Conservation (phyloP, 2,329 filamentous ascomycete genomes). For the Talaromyces marneffei region DNA sequence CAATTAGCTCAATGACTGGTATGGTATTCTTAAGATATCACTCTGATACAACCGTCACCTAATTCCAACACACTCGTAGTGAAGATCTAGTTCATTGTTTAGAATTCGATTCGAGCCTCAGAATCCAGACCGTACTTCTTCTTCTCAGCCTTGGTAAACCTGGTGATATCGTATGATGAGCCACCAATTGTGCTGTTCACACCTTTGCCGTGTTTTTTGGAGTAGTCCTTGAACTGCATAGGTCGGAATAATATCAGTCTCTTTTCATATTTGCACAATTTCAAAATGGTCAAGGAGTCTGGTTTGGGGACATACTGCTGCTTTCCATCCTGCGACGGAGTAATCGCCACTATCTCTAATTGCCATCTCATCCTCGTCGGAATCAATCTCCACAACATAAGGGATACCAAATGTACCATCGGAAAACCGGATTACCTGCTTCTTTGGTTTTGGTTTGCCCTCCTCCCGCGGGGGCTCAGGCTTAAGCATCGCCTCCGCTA, state of each 20-base stretch:
- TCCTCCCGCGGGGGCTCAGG: background rate
- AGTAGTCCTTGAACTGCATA: conserved; percentile 8
- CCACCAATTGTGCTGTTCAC: background rate
- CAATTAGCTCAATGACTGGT: too few relatives aligned
- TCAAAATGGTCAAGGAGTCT: background rate
- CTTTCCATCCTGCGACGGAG: conserved; percentile 9
- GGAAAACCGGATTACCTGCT: background rate
- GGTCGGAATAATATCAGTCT: background rate
- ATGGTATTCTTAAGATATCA: background rate
- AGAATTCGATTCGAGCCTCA: background rate
- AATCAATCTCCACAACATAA: background rate
- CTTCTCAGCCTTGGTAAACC: background rate
- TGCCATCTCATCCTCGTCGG: conserved; percentile 1
- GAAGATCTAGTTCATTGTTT: background rate
- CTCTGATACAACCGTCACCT: too few relatives aligned
- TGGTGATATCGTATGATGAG: conserved; percentile 6
- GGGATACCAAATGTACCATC: background rate
- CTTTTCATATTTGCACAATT: background rate
- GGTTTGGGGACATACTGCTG: background rate
- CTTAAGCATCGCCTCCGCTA: background rate
- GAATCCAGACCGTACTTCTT: background rate
- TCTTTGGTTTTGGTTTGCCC: background rate
- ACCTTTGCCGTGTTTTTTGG: background rate
- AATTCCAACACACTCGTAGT: background rate
- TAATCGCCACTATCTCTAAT: conserved; percentile 8